Conservation (phyloP, 306 rosid genomes). For the Cucurbita ficifolia region DNA sequence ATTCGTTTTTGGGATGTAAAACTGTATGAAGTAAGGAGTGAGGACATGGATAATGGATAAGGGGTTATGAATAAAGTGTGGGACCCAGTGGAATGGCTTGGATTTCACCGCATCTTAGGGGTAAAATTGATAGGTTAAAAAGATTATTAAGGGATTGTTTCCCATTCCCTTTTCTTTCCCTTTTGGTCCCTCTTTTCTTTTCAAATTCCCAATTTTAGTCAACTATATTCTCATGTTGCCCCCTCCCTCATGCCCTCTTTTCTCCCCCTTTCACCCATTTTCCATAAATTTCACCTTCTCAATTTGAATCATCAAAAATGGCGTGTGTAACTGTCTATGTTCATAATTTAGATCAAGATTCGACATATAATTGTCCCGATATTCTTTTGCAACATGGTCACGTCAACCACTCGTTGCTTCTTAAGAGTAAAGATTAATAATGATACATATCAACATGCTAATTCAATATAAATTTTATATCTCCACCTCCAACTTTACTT, state of each 20-base stretch:
- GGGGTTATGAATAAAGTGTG: not conserved
- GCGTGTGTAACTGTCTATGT: too few species aligned
- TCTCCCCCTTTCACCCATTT: not conserved
- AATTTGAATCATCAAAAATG: too few species aligned
- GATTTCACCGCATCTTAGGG: constrained; percentile 9
- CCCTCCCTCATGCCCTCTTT: not conserved
- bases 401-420: too few species aligned
- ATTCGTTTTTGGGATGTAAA: too few species aligned
- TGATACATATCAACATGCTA: too few species aligned
- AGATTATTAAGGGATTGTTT: not conserved
- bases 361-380: too few species aligned
- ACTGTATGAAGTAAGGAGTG: not conserved
- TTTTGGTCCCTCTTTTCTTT: not conserved
- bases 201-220: not conserved
- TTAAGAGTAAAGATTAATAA: too few species aligned
- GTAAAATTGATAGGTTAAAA: not conserved
- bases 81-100: not conserved
- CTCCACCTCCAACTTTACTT: too few species aligned
- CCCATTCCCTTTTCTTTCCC: not conserved
- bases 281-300: too few species aligned
- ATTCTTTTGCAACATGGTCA: too few species aligned
- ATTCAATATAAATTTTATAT: too few species aligned
- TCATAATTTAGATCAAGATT: too few species aligned
- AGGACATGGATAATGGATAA: not conserved
- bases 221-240: not conserved